phyloP scores from a whole-genome alignment of 2,329 filamentous ascomycete genomes.

The Exserohilum rostratum region DNA sequence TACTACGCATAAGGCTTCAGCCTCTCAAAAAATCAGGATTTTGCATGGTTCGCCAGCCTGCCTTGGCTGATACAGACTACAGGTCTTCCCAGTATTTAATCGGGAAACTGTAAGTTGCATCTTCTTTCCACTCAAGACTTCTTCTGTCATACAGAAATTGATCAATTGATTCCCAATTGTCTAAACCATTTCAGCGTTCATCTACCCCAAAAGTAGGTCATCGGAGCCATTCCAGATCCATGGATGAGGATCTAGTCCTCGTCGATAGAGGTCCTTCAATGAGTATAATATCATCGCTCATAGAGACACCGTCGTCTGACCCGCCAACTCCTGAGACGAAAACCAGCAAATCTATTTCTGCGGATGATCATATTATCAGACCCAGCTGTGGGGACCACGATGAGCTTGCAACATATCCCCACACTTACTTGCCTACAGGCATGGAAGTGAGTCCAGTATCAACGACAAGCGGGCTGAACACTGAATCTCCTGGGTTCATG shows the following conservation, averaged over 20 bases:
- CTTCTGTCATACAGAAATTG: background rate
- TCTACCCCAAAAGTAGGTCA: no score
- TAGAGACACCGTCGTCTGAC: background rate
- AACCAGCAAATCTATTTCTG: background rate
- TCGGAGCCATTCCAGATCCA: background rate
- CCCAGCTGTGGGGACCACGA: background rate
- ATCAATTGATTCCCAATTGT: background rate
- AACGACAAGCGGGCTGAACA: background rate
- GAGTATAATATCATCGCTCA: background rate
- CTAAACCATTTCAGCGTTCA: background rate
- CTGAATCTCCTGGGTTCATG: background rate
- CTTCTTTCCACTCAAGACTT: background rate
- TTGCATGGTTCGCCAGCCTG: background rate
- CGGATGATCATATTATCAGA: background rate
- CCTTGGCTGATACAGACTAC: background rate
- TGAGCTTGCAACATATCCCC: background rate
- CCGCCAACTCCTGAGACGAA: background rate
- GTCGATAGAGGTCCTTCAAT: background rate
- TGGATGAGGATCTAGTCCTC: slow-evolving; percentile 2
- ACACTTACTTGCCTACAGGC: no score
- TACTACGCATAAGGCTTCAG: background rate
- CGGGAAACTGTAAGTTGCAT: background rate
- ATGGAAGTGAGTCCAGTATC: background rate
- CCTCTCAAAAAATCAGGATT: no score
- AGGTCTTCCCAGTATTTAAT: background rate